A percentile compares a stretch with the other conserved stretches of the same genome.
phyloP scores from a whole-genome alignment of 257 asterid genomes.

The Ilex asprella region DNA sequence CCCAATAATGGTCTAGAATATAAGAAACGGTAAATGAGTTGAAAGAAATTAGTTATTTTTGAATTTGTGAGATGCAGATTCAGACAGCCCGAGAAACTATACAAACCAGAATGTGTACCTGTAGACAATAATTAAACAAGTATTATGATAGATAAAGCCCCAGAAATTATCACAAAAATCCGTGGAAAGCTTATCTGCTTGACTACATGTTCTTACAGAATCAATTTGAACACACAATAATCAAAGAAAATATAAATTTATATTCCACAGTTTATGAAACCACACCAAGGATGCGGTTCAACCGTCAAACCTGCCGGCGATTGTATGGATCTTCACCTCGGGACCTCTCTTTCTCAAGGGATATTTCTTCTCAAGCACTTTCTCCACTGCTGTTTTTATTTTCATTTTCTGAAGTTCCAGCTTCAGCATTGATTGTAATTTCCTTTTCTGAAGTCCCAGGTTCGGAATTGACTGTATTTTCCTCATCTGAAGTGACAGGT shows the following conservation, averaged over 20 bases:
- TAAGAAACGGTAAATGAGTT: too few relatives aligned
- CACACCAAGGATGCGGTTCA: background rate
- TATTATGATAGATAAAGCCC: too few relatives aligned
- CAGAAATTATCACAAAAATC: too few relatives aligned
- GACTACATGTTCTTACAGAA: background rate
- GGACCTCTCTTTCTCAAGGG: background rate
- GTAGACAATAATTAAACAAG: too few relatives aligned
- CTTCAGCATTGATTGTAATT: background rate
- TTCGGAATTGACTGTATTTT: slow-evolving; percentile 6
- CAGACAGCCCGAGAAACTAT: too few relatives aligned
- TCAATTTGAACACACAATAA: too few relatives aligned
- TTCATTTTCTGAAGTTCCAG: too few relatives aligned
- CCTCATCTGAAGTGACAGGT: background rate
- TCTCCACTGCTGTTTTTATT: background rate
- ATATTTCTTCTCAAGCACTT: background rate
- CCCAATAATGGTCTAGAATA: too few relatives aligned
- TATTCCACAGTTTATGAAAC: background rate
- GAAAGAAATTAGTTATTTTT: too few relatives aligned
- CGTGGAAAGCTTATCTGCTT: background rate
- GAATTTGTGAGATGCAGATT: too few relatives aligned
- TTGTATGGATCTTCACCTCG: background rate
- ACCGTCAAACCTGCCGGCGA: background rate
- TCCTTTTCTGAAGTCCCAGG: background rate
- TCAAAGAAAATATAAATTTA: too few relatives aligned
- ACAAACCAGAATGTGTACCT: too few relatives aligned